Base-by-base conservation (phyloP, 148 eudicot genomes). In the Chenopodium berlandieri region DNA sequence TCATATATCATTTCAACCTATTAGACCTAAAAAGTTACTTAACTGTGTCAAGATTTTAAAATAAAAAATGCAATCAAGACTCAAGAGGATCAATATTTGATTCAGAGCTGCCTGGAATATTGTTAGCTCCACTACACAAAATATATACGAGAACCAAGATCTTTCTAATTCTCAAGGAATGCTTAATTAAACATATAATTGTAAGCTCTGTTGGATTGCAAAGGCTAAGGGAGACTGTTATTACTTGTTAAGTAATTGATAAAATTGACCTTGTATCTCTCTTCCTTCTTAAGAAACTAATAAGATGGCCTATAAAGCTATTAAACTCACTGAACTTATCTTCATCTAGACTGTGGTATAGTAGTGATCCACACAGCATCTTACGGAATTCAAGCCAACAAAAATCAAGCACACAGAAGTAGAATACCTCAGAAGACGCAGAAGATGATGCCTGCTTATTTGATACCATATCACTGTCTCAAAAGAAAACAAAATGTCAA, bases 341-440 rank as follows among this genome's bases (percentile, higher is more conserved):
- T 73, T 73, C 14, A 13, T 47, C 75, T 44, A 9, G 54, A 22
- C 10, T 46, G 19, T 16, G 9, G 44, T 16, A 12, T 0, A 70
- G n/a, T 34, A 11, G 73, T 23, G 31, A 46, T 73, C 56, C 56
- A 46, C 58, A 31, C 32, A 31, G 32, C 10, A 31, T 44, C n/a
- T 20, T 72, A 9, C 9, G 11, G 30, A 32, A 63, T 66, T 71
- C 19, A 67, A 67, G 7, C 71, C 71, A 73, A 47, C 30, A 73
- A 9, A 71, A 17, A 70, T 70, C 8, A 37, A 71, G 52, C 56
- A 84, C 40, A 71, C 67, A 67, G 23, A 76, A 66, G n/a, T 72
- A 82, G 25, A 82, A 2, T 90, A 94, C 98, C 98, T 92, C 94
- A 71, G 82, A 71, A 72, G 97, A 81, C 50, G 79, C 81, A 25